Conservation (phyloP, 2,329 filamentous ascomycete genomes). For the Nothophoma quercina region DNA sequence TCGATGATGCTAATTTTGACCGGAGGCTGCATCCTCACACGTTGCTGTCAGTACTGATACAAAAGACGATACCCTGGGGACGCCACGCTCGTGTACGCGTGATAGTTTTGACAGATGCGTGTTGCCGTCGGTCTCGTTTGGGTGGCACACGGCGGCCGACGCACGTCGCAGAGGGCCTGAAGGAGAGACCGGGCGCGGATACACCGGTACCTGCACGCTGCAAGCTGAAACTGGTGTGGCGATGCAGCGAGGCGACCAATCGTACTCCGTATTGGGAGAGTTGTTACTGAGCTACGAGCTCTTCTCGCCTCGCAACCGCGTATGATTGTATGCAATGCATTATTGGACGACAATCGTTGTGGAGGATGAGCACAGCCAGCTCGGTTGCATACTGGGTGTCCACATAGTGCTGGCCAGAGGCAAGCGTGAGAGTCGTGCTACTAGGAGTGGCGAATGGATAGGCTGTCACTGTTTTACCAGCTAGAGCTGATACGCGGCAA, state of each 20-base stretch:
- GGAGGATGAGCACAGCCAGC: conserved; percentile 9
- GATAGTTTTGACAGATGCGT: conserved; percentile 10
- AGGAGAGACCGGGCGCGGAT: conserved; percentile 1
- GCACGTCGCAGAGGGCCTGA: conserved; percentile 2
- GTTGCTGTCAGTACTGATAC: conserved; percentile 9
- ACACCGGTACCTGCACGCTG: conserved; percentile 4
- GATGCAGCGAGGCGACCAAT: conserved; percentile 15
- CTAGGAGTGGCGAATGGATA: neutral
- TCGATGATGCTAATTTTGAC: conserved; percentile 18
- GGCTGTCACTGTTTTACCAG: neutral
- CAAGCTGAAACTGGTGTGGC: conserved; percentile 17
- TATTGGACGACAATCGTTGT: conserved; percentile 6
- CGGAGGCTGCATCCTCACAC: neutral
- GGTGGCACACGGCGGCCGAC: conserved; percentile 15
- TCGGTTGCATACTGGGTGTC: conserved; percentile 1
- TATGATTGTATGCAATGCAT: conserved; percentile 5
- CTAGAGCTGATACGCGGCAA: neutral
- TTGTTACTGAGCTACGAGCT: conserved; percentile 3
- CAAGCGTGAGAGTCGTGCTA: neutral
- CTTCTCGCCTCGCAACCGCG: conserved; percentile 12
- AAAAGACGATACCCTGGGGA: conserved; percentile 2
- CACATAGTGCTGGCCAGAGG: conserved; percentile 3
- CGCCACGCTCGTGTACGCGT: conserved; percentile 10
- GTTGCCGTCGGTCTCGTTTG: conserved; percentile 10
- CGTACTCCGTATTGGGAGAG: neutral